Conservation (phyloP, 345 rosid species). For the Salix udensis region DNA sequence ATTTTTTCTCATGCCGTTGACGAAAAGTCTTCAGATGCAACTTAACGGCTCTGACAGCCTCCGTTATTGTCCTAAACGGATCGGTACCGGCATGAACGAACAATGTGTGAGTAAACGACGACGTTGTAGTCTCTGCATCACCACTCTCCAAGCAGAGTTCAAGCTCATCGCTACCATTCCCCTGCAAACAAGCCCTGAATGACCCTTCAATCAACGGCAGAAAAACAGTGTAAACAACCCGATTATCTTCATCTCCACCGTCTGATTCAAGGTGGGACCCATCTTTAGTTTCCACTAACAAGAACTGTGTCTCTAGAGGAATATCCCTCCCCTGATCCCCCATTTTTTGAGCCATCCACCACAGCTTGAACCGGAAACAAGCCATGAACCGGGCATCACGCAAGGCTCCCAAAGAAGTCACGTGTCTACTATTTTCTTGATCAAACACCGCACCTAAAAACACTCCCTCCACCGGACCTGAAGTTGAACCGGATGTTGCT, state of each 20-base stretch:
- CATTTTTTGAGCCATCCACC: slow-evolving; percentile 99
- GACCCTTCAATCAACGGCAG: slow-evolving; percentile 82
- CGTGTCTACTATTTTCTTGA: slow-evolving; percentile 56
- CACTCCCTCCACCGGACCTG: slow-evolving; percentile 72
- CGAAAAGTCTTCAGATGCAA: slow-evolving; percentile 70
- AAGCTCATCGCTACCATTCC: slow-evolving; percentile 61
- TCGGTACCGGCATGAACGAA: slow-evolving; percentile 73
- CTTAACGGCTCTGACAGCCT: slow-evolving; percentile 67
- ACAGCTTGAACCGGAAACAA: slow-evolving; percentile 84
- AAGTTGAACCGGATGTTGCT: slow-evolving; percentile 51
- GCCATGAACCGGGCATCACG: slow-evolving; percentile 84
- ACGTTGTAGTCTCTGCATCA: slow-evolving; percentile 50
- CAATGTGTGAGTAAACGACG: slow-evolving; percentile 67
- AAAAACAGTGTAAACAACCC: slow-evolving; percentile 72
- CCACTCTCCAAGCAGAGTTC: slow-evolving; percentile 96
- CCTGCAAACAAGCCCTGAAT: slow-evolving; percentile 75
- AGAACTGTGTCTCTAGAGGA: slow-evolving; percentile 83
- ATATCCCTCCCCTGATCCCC: slow-evolving; percentile 70
- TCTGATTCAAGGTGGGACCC: slow-evolving; percentile 72
- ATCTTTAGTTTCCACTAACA: slow-evolving; percentile 61
- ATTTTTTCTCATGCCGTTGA: slow-evolving; percentile 80
- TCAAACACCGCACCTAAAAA: slow-evolving; percentile 72
- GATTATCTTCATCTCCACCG: slow-evolving; percentile 52
- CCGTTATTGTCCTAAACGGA: slow-evolving; percentile 67
- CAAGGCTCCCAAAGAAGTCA: slow-evolving; percentile 59